These are phyloP conservation scores for Jatropha podagrica DNA, from an alignment of 441 rosid species.

Conservation along the genomic window DNA sequence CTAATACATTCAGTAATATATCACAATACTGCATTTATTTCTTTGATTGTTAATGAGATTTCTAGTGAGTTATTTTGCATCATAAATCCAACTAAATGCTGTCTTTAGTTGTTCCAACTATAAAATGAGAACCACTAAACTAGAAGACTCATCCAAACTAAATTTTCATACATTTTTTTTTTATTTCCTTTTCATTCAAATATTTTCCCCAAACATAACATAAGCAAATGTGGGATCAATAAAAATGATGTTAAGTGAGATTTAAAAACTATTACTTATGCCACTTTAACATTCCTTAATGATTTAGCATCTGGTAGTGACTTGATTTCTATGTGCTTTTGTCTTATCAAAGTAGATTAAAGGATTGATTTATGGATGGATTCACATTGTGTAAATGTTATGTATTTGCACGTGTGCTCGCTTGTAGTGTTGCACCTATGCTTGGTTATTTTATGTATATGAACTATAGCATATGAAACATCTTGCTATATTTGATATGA, in stretches of 20 bases:
- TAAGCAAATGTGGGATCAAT: not conserved
- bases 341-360: not conserved
- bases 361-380: no score
- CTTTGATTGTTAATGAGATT: no score
- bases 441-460: not conserved
- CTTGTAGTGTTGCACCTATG: not conserved
- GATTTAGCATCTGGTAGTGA: not conserved
- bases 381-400: not conserved
- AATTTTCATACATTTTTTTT: not conserved
- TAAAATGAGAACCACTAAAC: not conserved
- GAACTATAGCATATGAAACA: not conserved
- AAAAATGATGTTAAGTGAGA: not conserved
- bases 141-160: not conserved
- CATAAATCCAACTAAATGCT: not conserved
- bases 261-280: not conserved
- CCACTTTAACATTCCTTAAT: not conserved
- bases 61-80: not conserved
- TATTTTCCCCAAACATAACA: not conserved
- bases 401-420: not conserved
- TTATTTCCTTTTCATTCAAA: not conserved
- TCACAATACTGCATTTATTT: not conserved
- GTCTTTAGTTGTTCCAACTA: not conserved
- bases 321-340: not conserved
- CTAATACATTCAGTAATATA: no score
- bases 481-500: conserved; percentile 17